Conservation (phyloP, 1,284 basidiomycete genomes). For the Ceratobasidium sp. region DNA sequence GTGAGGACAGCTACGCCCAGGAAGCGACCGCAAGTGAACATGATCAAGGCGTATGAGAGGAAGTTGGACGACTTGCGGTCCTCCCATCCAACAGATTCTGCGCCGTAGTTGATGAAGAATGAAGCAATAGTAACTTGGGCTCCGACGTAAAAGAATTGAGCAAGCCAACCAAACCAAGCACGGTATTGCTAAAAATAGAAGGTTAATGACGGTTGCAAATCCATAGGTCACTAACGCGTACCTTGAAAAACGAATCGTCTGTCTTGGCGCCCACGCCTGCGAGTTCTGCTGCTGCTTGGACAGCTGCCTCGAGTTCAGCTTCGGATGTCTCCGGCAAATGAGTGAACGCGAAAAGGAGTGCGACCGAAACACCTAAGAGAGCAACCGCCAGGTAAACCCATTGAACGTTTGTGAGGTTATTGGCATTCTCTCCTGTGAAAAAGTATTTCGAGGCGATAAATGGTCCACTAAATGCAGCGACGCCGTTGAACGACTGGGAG, state of each 20-base stretch:
- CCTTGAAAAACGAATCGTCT: slow-evolving; percentile 59
- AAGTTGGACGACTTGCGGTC: slow-evolving; percentile 59
- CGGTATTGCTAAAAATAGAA: slow-evolving; percentile 44
- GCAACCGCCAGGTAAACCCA: slow-evolving; percentile 65
- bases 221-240: too few species aligned
- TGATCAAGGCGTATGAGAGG: slow-evolving; percentile 59
- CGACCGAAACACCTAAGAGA: slow-evolving; percentile 55
- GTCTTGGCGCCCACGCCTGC: slow-evolving; percentile 51
- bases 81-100: slow-evolving; percentile 57
- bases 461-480: slow-evolving; percentile 83
- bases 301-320: slow-evolving; percentile 56
- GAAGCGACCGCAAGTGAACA: slow-evolving; percentile 53
- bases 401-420: slow-evolving; percentile 61
- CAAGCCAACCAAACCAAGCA: slow-evolving; percentile 56
- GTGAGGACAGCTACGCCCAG: slow-evolving; percentile 59
- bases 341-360: slow-evolving; percentile 60
- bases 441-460: slow-evolving; percentile 77
- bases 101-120: slow-evolving; percentile 63
- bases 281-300: slow-evolving; percentile 55
- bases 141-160: slow-evolving; percentile 61
- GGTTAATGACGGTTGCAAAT: too few species aligned
- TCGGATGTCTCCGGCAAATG: slow-evolving; percentile 64
- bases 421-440: slow-evolving; percentile 58
- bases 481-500: slow-evolving; percentile 85
- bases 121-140: slow-evolving; percentile 63